Conservation (phyloP, 768 basidiomycete species). For the Boletus subparvulus region DNA sequence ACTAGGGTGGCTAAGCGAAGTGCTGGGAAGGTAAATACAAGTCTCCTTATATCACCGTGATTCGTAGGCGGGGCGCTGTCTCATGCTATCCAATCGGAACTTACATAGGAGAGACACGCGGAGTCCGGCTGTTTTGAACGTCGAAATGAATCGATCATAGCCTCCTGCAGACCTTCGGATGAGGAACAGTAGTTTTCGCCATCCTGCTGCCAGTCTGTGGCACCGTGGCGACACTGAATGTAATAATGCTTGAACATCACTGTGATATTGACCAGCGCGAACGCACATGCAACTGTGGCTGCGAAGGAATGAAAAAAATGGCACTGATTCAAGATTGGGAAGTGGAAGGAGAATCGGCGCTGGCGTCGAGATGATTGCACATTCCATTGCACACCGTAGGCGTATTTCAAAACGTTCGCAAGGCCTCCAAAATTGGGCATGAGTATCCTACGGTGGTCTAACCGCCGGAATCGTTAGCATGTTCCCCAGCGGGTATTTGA, state of each 20-base stretch:
- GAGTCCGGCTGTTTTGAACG: slow-evolving; percentile 14
- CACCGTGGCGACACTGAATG: neutral
- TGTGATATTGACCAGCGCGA: neutral
- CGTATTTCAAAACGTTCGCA: no score
- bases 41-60: slow-evolving; percentile 19
- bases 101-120: slow-evolving; percentile 16
- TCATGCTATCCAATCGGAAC: neutral
- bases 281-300: neutral
- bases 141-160: slow-evolving; percentile 20
- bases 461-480: no score
- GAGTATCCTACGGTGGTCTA: no score
- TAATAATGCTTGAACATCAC: neutral
- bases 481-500: no score
- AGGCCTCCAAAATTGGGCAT: no score
- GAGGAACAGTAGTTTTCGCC: neutral
- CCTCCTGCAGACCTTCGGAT: slow-evolving; percentile 9
- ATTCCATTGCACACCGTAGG: neutral
- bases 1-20: neutral
- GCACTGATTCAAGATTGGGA: neutral
- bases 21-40: neutral
- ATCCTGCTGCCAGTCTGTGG: neutral
- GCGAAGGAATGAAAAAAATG: neutral
- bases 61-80: slow-evolving; percentile 6
- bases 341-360: neutral
- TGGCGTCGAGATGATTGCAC: neutral